phyloP scores from a whole-genome alignment of 192 early-diverging fungal genomes.

The Chytriomyces confervae region DNA sequence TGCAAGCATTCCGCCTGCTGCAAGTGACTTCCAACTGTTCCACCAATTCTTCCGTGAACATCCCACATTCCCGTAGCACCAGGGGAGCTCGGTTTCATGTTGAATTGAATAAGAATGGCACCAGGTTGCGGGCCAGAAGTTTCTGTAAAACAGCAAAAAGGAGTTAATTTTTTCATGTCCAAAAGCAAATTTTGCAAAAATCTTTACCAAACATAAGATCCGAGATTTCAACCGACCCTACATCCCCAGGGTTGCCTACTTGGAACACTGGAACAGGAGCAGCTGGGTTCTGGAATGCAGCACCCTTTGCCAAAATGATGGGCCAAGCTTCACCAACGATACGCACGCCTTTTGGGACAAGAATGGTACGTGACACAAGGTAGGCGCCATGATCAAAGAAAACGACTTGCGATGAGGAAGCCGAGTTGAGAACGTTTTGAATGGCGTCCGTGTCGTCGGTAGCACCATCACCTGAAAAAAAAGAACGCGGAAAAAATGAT shows the following conservation, averaged over 20 bases:
- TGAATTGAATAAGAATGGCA: slow-evolving; percentile 53
- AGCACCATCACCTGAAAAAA: slow-evolving; percentile 39
- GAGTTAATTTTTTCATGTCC: too few species aligned
- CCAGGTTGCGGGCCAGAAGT: slow-evolving; percentile 38
- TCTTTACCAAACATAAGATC: slow-evolving; percentile 12
- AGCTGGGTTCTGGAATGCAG: slow-evolving; percentile 24
- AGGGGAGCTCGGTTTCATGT: slow-evolving; percentile 25
- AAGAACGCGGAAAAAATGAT: background rate
- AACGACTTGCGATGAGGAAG: slow-evolving; percentile 32
- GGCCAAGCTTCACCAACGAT: slow-evolving; percentile 50
- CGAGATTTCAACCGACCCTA: slow-evolving; percentile 41
- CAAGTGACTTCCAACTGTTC: slow-evolving; percentile 38
- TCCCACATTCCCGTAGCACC: slow-evolving; percentile 54
- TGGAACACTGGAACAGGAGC: slow-evolving; percentile 41
- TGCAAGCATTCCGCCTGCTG: slow-evolving; percentile 25
- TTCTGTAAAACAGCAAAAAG: background rate
- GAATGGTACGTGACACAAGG: slow-evolving; percentile 39
- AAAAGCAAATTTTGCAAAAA: too few species aligned
- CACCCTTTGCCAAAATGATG: slow-evolving; percentile 42
- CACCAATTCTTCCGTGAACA: slow-evolving; percentile 50
- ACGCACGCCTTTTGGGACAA: slow-evolving; percentile 41
- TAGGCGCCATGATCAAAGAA: slow-evolving; percentile 47
- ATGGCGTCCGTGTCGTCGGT: slow-evolving; percentile 52
- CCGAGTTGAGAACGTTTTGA: slow-evolving; percentile 34
- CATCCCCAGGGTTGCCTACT: slow-evolving; percentile 46